Conservation (phyloP, 192 early-diverging fungal genomes). For the Podila epicladia region DNA sequence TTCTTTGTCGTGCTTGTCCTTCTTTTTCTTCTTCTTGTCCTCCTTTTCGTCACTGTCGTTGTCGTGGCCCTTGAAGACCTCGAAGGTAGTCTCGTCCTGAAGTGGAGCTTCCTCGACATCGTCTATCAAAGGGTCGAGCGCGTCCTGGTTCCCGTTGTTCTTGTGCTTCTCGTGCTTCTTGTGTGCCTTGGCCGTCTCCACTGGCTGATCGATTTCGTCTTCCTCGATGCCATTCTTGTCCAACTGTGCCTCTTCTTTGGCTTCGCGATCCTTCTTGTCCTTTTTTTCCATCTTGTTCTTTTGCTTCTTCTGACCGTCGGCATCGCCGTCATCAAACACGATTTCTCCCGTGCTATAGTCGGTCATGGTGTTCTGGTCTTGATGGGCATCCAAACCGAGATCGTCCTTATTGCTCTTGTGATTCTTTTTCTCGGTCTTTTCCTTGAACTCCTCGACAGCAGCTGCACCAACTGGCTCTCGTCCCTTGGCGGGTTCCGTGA, state of each 20-base stretch:
- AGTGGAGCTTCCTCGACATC: too few species aligned
- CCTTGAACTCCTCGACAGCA: neutral
- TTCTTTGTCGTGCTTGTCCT: neutral
- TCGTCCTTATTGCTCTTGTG: neutral
- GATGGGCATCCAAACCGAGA: neutral
- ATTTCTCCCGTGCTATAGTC: neutral
- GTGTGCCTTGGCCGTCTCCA: too few species aligned
- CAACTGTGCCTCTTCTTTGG: neutral
- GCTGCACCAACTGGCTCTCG: too few species aligned
- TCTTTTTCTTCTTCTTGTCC: neutral
- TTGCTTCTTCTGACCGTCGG: neutral
- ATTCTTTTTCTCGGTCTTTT: constrained; percentile 3
- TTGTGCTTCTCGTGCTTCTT: neutral
- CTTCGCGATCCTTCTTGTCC: neutral
- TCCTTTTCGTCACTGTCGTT: neutral
- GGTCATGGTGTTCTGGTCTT: neutral
- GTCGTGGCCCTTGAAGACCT: neutral
- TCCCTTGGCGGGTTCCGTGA: neutral
- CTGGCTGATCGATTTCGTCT: neutral
- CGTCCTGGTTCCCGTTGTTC: neutral
- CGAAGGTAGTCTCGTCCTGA: neutral
- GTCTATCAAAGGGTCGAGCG: too few species aligned
- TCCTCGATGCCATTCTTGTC: neutral
- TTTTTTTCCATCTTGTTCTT: constrained; percentile 8
- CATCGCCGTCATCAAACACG: neutral